Base-by-base conservation (phyloP, 495 filamentous ascomycete species). In the Beverwykella pulmonaria region DNA sequence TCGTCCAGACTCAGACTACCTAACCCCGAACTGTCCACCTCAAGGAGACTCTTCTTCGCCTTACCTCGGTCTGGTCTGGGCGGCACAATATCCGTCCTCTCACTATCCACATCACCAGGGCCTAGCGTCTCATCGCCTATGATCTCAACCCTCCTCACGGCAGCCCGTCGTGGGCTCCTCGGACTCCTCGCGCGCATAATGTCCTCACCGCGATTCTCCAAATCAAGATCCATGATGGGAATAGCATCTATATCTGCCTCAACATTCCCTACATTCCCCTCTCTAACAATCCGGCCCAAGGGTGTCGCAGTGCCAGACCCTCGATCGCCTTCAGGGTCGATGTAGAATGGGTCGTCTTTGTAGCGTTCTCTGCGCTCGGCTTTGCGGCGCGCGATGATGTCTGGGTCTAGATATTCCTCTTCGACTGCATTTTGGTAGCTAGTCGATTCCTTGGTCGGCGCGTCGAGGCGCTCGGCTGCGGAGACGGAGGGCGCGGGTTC, bases 321-420 rank as follows among this genome's bases (percentile, higher is more conserved):
- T 12, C 72, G 70, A 0, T 65, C 69, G 25, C 82, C 85, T 1
- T 81, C 81, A 17, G 79, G 73, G 30, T 81, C 82, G 44, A 98
- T 98, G 73, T 98, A 98, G 74, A 97, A 98, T 2, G 94, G 94
- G 73, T 98, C 94, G 70, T 97, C 93, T 64, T 83, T 88, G 75
- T 96, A 90, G 48, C 91, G 83, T 70, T 93, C 92, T 46, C 82
- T 75, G 27, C 92, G 82, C 67, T 93, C 90, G 0, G 83, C 76
- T 56, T 84, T 87, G 67, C 88, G 82, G 56, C 84, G 82, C 4
- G 86, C 86, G 4, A 86, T 32, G 44, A 87, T 86, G 68, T 88
- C 84, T 0, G 82, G 76, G 62, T 92, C 86, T 9, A 88, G 78
- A 52, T 87, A 84, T 29, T 83, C 82, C 10, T 85, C 81, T 52